Evolutionary conservation across 1,139 yeast genomes (phyloP).

Genomic region (Kodamaea sp.): DNA sequence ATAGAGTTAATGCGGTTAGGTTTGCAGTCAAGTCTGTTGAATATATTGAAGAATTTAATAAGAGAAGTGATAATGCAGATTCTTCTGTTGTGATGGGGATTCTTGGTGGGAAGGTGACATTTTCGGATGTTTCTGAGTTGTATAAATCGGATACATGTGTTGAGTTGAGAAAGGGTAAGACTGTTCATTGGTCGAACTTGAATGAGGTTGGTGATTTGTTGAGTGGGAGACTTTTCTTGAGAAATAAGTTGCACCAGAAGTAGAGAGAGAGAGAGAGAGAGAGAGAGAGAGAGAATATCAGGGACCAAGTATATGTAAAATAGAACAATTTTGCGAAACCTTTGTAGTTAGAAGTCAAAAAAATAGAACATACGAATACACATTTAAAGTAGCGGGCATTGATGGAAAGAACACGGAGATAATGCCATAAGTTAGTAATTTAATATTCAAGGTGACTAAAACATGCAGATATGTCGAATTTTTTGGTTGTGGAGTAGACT

Average conservation of each 20-base stretch:
- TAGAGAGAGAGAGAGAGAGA: no score
- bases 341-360: no score
- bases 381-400: no score
- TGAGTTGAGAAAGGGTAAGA: constrained; percentile 59
- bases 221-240: constrained; percentile 50
- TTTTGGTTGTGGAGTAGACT: no score
- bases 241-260: constrained; percentile 3
- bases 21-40: constrained; percentile 85
- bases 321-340: no score
- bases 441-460: no score
- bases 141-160: constrained; percentile 61
- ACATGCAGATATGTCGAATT: no score
- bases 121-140: constrained; percentile 51
- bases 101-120: constrained; percentile 59
- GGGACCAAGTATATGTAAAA: no score
- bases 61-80: constrained; percentile 1
- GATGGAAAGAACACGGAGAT: no score
- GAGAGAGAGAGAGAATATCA: no score
- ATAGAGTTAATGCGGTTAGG: constrained; percentile 87
- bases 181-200: constrained; percentile 65
- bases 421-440: no score
- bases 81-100: constrained; percentile 67
- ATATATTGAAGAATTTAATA: constrained; percentile 59
- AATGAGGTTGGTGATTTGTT: constrained; percentile 59
- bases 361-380: no score